A percentile compares a stretch with the other conserved stretches of the same genome.
These are phyloP conservation scores for Ceratocystis huliohia DNA, from an alignment of 2,329 filamentous ascomycete species.

Conservation along the genomic window DNA sequence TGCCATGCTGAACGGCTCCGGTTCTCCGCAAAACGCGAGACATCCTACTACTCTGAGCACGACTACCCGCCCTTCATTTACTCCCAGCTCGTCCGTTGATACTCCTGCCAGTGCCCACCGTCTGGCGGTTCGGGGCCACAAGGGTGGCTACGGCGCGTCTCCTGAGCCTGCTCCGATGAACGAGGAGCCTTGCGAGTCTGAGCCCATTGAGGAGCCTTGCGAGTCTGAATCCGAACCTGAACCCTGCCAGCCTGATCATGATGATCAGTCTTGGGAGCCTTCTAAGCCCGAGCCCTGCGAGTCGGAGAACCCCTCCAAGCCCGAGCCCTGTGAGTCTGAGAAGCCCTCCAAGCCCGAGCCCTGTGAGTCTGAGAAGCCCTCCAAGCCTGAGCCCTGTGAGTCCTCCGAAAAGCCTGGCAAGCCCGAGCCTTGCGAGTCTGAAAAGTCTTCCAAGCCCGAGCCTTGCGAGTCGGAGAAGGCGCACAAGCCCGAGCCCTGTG, in stretches of 20 bases:
- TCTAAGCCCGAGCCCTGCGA: constrained; percentile 9
- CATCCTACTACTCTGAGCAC: constrained; percentile 12
- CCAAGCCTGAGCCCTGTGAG: constrained; percentile 15
- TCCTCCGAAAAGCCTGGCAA: constrained; percentile 13
- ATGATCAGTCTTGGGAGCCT: constrained; percentile 4
- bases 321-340: constrained; percentile 9
- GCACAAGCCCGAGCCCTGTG: constrained; percentile 11
- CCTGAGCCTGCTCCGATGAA: constrained; percentile 21
- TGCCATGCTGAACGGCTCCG: constrained; percentile 6
- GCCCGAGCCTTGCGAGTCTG: constrained; percentile 11
- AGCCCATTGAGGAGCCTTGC: constrained; percentile 16
- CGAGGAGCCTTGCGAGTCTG: constrained; percentile 19
- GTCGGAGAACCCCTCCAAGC: not conserved
- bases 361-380: constrained; percentile 14
- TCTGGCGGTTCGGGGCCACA: constrained; percentile 21
- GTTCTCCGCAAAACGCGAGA: not conserved
- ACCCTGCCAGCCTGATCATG: constrained; percentile 13
- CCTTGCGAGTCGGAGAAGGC: constrained; percentile 11
- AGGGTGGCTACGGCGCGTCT: constrained; percentile 21
- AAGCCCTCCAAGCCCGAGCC: constrained; percentile 15
- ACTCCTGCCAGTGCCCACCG: constrained; percentile 21
- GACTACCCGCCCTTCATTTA: constrained; percentile 11
- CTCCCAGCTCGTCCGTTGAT: constrained; percentile 19
- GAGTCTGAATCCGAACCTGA: constrained; percentile 15
- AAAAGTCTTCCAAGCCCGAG: not conserved